phyloP scores from a whole-genome alignment of 2,329 filamentous ascomycete genomes.

The Aspergillus terreus region DNA sequence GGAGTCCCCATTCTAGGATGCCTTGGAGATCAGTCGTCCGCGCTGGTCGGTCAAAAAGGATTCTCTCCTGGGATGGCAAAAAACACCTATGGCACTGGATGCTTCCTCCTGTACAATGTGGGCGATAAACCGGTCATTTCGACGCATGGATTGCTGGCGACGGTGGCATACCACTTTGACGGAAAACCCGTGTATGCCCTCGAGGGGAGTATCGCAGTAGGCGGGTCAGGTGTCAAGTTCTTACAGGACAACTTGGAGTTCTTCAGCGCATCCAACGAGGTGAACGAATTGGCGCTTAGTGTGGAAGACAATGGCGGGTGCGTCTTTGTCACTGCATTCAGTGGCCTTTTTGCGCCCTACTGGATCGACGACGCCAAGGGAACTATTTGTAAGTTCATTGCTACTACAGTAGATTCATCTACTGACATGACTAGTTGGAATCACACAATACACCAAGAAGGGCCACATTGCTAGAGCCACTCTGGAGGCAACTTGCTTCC shows the following conservation, averaged over 20 bases:
- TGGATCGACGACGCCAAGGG: slow-evolving; percentile 95
- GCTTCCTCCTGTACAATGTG: slow-evolving; percentile 85
- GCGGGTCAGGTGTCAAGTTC: slow-evolving; percentile 76
- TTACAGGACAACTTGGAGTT: slow-evolving; percentile 62
- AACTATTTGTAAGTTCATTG: slow-evolving; percentile 61
- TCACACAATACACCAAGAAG: slow-evolving; percentile 79
- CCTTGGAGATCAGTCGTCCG: slow-evolving; percentile 80
- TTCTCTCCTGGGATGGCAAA: slow-evolving; percentile 80
- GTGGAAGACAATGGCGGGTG: slow-evolving; percentile 77
- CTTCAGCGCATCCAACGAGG: slow-evolving; percentile 57
- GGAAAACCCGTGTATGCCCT: slow-evolving; percentile 72
- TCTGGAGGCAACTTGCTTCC: slow-evolving; percentile 85
- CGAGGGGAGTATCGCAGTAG: slow-evolving; percentile 80
- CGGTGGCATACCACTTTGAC: slow-evolving; percentile 77
- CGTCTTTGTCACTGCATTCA: slow-evolving; percentile 85
- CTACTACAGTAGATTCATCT: not conserved
- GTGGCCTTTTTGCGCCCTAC: slow-evolving; percentile 85
- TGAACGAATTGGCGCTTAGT: slow-evolving; percentile 60
- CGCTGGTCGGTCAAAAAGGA: slow-evolving; percentile 78
- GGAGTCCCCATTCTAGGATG: slow-evolving; percentile 73
- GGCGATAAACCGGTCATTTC: slow-evolving; percentile 82
- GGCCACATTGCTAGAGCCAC: slow-evolving; percentile 86
- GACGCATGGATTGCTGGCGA: slow-evolving; percentile 74
- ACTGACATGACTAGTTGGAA: slow-evolving; percentile 55
- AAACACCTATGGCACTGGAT: slow-evolving; percentile 88